Evolutionary conservation across 164 flowering plant genomes (phyloP).

Genomic region (Piper longum): DNA sequence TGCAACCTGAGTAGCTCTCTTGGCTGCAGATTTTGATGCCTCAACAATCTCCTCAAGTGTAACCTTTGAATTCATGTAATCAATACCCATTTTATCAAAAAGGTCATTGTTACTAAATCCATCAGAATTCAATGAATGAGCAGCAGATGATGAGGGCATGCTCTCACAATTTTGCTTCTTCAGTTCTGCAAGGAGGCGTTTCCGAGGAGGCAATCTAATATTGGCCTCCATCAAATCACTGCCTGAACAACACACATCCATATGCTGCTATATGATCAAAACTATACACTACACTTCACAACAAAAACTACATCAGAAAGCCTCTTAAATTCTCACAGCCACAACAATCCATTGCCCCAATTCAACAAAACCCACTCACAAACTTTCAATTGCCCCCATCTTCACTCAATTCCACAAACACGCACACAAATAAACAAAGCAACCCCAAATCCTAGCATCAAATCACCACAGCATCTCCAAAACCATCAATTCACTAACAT

Average conservation of each 20-base stretch:
- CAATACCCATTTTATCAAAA: constrained; percentile 23
- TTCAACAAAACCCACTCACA: background rate
- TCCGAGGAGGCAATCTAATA: constrained; percentile 68
- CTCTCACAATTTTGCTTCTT: constrained; percentile 48
- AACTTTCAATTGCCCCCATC: too few relatives aligned
- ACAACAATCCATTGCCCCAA: background rate
- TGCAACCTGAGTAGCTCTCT: constrained; percentile 49
- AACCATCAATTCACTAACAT: too few relatives aligned
- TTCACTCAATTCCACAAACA: background rate
- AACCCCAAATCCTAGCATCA: too few relatives aligned
- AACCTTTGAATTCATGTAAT: constrained; percentile 18
- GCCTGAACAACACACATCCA: constrained; percentile 26
- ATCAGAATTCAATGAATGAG: constrained; percentile 14
- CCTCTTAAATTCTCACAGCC: background rate
- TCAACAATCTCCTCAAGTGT: constrained; percentile 59
- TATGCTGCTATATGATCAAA: constrained; percentile 26
- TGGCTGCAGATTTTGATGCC: constrained; percentile 54
- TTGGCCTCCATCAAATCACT: constrained; percentile 42
- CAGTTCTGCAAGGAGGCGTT: constrained; percentile 78
- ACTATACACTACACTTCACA: background rate
- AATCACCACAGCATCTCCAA: too few relatives aligned
- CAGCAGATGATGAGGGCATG: constrained; percentile 11
- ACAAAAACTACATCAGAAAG: background rate
- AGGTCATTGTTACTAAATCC: constrained; percentile 29
- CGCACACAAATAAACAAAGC: background rate